Evolutionary conservation across 129 eudicot species (phyloP).

Genomic region (Chrysanthemum seticuspe): DNA sequence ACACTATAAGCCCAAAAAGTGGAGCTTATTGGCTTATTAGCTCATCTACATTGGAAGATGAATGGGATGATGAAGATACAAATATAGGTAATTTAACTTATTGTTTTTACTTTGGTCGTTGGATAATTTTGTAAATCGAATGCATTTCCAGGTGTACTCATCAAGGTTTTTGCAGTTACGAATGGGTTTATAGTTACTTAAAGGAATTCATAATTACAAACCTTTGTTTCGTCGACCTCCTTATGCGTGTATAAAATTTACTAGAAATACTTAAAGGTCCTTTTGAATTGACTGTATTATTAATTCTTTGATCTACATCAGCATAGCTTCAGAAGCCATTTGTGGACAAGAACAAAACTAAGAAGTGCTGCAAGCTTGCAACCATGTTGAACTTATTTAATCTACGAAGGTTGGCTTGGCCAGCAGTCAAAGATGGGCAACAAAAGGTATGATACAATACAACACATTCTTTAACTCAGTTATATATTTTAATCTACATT

Average conservation of each 20-base stretch:
- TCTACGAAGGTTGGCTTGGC: conserved; percentile 57
- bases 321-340: conserved; percentile 38
- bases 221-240: neutral
- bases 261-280: neutral
- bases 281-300: conserved; percentile 15
- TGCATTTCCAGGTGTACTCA: too few relatives aligned
- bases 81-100: too few relatives aligned
- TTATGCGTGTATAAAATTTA: neutral
- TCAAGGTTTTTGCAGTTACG: too few relatives aligned
- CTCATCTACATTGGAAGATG: too few relatives aligned
- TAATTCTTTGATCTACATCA: conserved; percentile 35
- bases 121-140: too few relatives aligned
- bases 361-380: conserved; percentile 61
- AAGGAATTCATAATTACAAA: too few relatives aligned
- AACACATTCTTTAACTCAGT: neutral
- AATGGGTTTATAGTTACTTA: too few relatives aligned
- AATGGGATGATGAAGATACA: too few relatives aligned
- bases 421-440: conserved; percentile 46
- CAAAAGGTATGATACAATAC: conserved; percentile 54
- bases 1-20: too few relatives aligned
- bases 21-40: too few relatives aligned
- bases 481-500: neutral
- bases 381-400: conserved; percentile 78
- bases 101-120: too few relatives aligned
- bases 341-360: conserved; percentile 42